phyloP scores from a whole-genome alignment of 371 early-diverging fungal species.

The Sporodiniella umbellata region DNA sequence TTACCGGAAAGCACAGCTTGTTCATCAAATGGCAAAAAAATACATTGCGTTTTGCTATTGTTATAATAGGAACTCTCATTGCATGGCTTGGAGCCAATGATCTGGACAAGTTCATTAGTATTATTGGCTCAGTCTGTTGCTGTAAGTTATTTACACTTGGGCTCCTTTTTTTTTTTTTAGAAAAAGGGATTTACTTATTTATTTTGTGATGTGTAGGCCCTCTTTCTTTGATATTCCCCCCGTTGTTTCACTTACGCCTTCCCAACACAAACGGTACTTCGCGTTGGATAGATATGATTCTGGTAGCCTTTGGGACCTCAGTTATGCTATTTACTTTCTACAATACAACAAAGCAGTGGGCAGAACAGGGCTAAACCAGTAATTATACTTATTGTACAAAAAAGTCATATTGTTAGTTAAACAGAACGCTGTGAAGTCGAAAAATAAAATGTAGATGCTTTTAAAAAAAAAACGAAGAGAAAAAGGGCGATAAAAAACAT shows the following conservation, averaged over 20 bases:
- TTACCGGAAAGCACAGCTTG: slow-evolving; percentile 37
- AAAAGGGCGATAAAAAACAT: too few relatives aligned
- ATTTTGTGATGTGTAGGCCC: slow-evolving; percentile 23
- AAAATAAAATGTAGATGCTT: too few relatives aligned
- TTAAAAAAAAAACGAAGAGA: too few relatives aligned
- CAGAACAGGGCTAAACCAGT: background rate
- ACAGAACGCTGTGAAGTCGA: too few relatives aligned
- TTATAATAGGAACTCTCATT: slow-evolving; percentile 60
- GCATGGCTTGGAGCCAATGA: slow-evolving; percentile 78
- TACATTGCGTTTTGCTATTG: slow-evolving; percentile 67
- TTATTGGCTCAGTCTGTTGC: slow-evolving; percentile 90
- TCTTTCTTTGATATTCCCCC: slow-evolving; percentile 43
- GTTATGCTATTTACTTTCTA: slow-evolving; percentile 76
- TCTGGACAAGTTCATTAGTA: slow-evolving; percentile 86
- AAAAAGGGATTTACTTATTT: background rate
- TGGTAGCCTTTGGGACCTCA: slow-evolving; percentile 70
- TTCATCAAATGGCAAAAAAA: slow-evolving; percentile 88
- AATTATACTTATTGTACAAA: too few relatives aligned
- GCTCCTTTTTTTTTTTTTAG: too few relatives aligned
- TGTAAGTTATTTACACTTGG: slow-evolving; percentile 35
- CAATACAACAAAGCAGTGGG: slow-evolving; percentile 40
- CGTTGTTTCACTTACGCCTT: slow-evolving; percentile 35
- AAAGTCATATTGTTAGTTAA: too few relatives aligned
- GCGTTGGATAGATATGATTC: slow-evolving; percentile 52
- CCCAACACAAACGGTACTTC: slow-evolving; percentile 39